Percentiles rank a stretch among this genome's conserved stretches.
These are phyloP conservation scores for Paspalum vaginatum DNA, from an alignment of 176 grass and related monocot genomes.

Conservation along the genomic window DNA sequence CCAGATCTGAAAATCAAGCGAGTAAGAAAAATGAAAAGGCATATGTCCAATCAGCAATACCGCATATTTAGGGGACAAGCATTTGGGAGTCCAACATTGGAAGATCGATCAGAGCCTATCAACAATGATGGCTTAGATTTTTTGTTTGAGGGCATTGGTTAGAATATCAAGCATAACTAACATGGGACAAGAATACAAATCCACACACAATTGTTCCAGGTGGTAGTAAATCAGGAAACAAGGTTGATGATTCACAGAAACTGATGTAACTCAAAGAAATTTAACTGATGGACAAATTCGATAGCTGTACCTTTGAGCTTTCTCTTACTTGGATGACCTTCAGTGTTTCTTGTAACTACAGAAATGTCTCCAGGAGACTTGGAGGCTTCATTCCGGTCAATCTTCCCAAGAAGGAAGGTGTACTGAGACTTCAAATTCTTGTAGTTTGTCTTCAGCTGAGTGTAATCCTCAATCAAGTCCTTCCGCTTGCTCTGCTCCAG, in stretches of 20 bases:
- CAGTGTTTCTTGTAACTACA: slow-evolving; percentile 25
- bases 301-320: slow-evolving; percentile 52
- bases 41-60: slow-evolving; percentile 10
- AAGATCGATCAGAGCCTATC: not conserved
- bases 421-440: slow-evolving; percentile 72
- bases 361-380: slow-evolving; percentile 24
- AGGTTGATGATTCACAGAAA: slow-evolving; percentile 12
- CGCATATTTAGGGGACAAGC: not conserved
- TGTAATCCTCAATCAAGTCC: slow-evolving; percentile 45
- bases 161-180: not conserved
- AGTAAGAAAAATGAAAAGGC: slow-evolving; percentile 1
- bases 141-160: slow-evolving; percentile 4
- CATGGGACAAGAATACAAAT: not conserved
- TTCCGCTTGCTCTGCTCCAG: slow-evolving; percentile 63
- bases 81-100: not conserved
- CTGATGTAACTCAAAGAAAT: slow-evolving; percentile 32
- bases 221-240: not conserved
- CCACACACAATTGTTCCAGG: not conserved
- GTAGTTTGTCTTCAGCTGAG: slow-evolving; percentile 55
- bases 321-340: slow-evolving; percentile 57
- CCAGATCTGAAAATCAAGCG: slow-evolving; percentile 48
- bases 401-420: slow-evolving; percentile 64
- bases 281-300: not conserved
- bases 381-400: slow-evolving; percentile 43
- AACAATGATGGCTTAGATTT: not conserved